Conservation (phyloP, 768 basidiomycete genomes). For the Porpolomopsis calyptriformis region DNA sequence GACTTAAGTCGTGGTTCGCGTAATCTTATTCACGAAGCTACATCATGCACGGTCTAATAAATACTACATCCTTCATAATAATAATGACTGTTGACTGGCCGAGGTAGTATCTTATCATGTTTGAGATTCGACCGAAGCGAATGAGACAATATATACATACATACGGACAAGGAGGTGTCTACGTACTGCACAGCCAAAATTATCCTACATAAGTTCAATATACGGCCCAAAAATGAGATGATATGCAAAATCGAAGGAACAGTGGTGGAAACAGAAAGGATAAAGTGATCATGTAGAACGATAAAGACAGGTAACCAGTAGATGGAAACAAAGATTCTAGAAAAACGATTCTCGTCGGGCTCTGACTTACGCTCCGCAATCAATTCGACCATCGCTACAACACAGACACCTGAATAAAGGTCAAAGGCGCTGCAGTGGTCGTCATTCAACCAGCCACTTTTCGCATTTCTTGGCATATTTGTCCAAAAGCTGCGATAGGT, state of each 20-base stretch:
- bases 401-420: background rate
- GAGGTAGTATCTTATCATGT: too few relatives aligned
- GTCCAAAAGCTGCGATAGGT: constrained; percentile 77
- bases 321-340: background rate
- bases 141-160: background rate
- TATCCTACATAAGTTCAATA: constrained; percentile 11
- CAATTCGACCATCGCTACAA: too few relatives aligned
- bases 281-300: background rate
- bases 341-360: background rate
- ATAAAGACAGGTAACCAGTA: background rate
- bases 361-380: background rate
- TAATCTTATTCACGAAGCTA: too few relatives aligned
- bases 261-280: background rate
- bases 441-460: constrained; percentile 79
- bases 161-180: background rate
- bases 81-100: background rate
- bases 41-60: too few relatives aligned
- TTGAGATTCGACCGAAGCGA: background rate
- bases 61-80: background rate
- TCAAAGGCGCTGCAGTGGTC: background rate
- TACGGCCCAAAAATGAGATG: constrained; percentile 6
- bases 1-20: background rate
- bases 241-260: background rate
- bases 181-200: background rate
- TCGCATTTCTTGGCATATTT: constrained; percentile 92